Conservation (phyloP, 2,329 filamentous ascomycete species). For the Cadophora sp. region DNA sequence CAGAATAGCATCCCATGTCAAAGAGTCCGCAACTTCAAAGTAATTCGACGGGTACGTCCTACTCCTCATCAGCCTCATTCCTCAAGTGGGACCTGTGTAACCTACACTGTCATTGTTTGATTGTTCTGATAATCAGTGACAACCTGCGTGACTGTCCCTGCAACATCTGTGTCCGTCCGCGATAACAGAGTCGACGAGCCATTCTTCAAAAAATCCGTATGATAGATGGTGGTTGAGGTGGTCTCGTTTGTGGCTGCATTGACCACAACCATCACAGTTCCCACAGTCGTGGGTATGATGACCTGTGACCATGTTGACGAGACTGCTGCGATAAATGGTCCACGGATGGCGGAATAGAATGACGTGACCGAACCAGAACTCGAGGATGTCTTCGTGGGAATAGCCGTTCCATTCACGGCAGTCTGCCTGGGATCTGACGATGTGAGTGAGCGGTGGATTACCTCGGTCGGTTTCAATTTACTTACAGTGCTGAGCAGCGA, state of each 20-base stretch:
- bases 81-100: neutral
- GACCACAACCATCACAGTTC: conserved; percentile 14
- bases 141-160: conserved; percentile 22
- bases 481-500: neutral
- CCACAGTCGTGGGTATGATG: conserved; percentile 18
- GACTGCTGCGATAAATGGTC: neutral
- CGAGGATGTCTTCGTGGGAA: neutral
- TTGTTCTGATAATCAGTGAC: neutral
- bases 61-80: neutral
- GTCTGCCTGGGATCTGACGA: neutral
- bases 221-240: conserved; percentile 20
- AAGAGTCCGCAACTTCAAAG: conserved; percentile 17
- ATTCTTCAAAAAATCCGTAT: conserved; percentile 19
- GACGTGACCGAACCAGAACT: neutral
- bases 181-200: conserved; percentile 16
- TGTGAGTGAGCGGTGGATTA: neutral
- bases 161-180: conserved; percentile 19
- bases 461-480: too few relatives aligned
- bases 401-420: neutral
- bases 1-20: conserved; percentile 19
- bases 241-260: conserved; percentile 23
- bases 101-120: conserved; percentile 1
- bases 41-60: conserved; percentile 22
- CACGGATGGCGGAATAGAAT: neutral
- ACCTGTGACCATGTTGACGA: conserved; percentile 22